Percentiles rank a stretch among this genome's conserved stretches.
These are phyloP conservation scores for Petunia axillaris DNA, from an alignment of 257 asterid species.

Conservation along the genomic window DNA sequence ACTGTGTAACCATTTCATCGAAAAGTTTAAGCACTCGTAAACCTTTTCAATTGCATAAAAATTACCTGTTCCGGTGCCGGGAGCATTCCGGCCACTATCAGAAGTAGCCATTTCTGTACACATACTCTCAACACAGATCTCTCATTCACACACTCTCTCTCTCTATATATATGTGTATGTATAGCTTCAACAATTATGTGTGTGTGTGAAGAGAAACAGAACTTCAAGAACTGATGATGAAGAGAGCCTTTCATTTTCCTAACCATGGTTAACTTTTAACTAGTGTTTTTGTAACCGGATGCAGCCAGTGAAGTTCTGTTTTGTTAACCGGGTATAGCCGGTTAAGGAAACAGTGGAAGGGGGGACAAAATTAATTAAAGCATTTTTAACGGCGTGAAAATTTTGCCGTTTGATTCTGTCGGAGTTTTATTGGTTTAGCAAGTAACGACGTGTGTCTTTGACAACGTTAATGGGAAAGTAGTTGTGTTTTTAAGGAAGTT, in stretches of 20 bases:
- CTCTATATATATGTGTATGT: background rate
- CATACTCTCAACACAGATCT: conserved; percentile 52
- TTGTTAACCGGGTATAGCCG: conserved; percentile 44
- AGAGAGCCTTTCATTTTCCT: conserved; percentile 1
- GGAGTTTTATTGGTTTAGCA: conserved; percentile 38
- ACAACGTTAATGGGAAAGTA: conserved; percentile 29
- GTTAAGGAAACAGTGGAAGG: conserved; percentile 39
- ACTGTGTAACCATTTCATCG: no score
- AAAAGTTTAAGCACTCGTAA: background rate
- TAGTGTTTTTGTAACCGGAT: conserved; percentile 26
- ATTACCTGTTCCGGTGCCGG: conserved; percentile 56
- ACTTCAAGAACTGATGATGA: conserved; percentile 16
- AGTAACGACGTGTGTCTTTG: conserved; percentile 49
- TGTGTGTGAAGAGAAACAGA: conserved; percentile 18
- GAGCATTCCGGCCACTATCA: conserved; percentile 42
- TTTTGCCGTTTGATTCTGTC: conserved; percentile 40
- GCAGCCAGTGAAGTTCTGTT: conserved; percentile 37
- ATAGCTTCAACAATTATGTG: conserved; percentile 20
- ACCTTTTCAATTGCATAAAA: background rate
- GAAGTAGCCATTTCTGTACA: conserved; percentile 52
- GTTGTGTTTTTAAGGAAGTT: conserved; percentile 45
- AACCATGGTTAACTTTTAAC: conserved; percentile 41
- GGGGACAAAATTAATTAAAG: conserved; percentile 37
- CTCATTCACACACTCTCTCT: conserved; percentile 42
- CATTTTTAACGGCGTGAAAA: conserved; percentile 39